phyloP scores from a whole-genome alignment of 305 asterid species.

The Plantago coronopus region DNA sequence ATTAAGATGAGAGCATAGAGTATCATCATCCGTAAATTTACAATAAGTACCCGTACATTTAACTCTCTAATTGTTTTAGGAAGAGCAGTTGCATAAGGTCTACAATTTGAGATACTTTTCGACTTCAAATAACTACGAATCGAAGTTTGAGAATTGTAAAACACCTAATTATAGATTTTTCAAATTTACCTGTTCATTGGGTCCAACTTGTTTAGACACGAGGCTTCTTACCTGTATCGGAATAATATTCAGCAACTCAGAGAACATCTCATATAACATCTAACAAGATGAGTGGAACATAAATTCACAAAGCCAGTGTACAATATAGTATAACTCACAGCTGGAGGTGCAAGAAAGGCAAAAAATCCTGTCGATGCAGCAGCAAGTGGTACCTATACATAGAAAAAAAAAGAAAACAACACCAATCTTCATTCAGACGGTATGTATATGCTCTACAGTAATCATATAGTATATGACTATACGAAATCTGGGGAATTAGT shows the following conservation, averaged over 20 bases:
- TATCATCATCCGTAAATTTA: neutral
- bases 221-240: slow-evolving; percentile 47
- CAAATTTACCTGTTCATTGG: slow-evolving; percentile 37
- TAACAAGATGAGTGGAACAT: slow-evolving; percentile 8
- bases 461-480: no score
- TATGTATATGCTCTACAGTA: no score
- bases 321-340: slow-evolving; percentile 43
- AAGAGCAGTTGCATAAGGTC: no score
- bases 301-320: neutral
- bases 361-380: slow-evolving; percentile 36
- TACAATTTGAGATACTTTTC: no score
- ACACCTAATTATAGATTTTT: no score
- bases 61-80: no score
- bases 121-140: no score
- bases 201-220: slow-evolving; percentile 55
- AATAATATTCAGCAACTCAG: neutral
- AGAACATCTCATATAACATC: no score
- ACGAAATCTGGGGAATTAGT: neutral
- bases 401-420: slow-evolving; percentile 4
- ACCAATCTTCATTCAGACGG: no score
- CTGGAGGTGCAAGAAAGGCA: slow-evolving; percentile 39
- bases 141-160: no score
- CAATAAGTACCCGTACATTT: no score
- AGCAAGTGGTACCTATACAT: slow-evolving; percentile 46
- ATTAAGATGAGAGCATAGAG: slow-evolving; percentile 1